Conservation (phyloP, 306 rosid genomes). For the Lotus japonicus region DNA sequence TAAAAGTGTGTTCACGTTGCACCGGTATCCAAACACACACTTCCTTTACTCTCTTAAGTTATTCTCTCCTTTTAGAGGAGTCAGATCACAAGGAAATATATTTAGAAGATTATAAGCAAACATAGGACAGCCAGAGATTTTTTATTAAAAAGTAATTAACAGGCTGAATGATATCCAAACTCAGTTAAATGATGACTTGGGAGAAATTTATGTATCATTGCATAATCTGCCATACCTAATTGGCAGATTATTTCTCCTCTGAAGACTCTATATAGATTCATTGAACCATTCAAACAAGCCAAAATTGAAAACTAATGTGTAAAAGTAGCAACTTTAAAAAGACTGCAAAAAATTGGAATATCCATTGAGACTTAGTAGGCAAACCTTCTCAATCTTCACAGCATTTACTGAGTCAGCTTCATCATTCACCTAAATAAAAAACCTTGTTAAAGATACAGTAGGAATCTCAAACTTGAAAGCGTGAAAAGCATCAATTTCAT, state of each 20-base stretch:
- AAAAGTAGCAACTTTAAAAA: neutral
- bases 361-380: constrained; percentile 2
- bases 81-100: too few species aligned
- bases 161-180: neutral
- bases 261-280: neutral
- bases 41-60: too few species aligned
- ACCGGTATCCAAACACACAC: too few species aligned
- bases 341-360: neutral
- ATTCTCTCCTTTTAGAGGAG: too few species aligned
- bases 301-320: neutral
- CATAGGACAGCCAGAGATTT: neutral
- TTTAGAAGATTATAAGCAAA: neutral
- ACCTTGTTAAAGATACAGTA: constrained; percentile 8
- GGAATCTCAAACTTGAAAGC: neutral
- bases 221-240: neutral
- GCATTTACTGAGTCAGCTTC: constrained; percentile 42
- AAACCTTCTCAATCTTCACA: constrained; percentile 29
- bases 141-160: neutral
- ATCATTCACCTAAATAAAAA: constrained; percentile 38
- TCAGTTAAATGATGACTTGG: neutral
- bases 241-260: neutral
- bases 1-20: too few species aligned
- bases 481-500: neutral
- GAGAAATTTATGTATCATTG: neutral
- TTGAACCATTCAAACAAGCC: neutral